Evolutionary conservation across 1,284 basidiomycete species (phyloP).

Genomic region (Cryptococcus maquisensis): DNA sequence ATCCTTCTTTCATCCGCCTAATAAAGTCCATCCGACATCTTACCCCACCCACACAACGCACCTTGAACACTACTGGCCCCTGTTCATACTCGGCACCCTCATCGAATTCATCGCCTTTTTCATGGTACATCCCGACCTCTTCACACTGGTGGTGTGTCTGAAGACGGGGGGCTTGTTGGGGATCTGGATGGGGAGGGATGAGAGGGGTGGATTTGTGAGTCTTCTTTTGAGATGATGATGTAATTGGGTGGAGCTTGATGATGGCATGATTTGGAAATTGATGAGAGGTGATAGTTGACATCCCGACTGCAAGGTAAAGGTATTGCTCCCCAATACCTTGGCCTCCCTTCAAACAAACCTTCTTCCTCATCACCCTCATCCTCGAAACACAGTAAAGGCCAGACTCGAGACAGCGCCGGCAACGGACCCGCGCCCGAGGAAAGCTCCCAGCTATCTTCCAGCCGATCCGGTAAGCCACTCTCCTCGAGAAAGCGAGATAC

Average conservation of each 20-base stretch:
- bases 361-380: neutral
- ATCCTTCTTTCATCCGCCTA: too few relatives aligned
- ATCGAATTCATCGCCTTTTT: constrained; percentile 20
- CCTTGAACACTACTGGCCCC: constrained; percentile 27
- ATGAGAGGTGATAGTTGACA: neutral
- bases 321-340: neutral
- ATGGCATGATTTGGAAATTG: neutral
- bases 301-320: neutral
- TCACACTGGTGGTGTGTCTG: constrained; percentile 30
- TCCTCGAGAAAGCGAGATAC: neutral
- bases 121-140: constrained; percentile 24
- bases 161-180: constrained; percentile 20
- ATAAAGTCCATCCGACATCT: constrained; percentile 2
- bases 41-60: constrained; percentile 6
- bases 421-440: neutral
- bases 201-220: constrained; percentile 24
- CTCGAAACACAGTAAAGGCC: neutral
- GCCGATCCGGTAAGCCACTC: too few relatives aligned
- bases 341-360: neutral
- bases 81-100: constrained; percentile 18
- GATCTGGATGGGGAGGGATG: constrained; percentile 20
- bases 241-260: neutral
- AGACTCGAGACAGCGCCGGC: neutral
- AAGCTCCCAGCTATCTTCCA: neutral
- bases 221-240: too few relatives aligned